A percentile compares a stretch with the other conserved stretches of the same genome.
Evolutionary conservation across 768 basidiomycete genomes (phyloP).

Genomic region (Rhizopogon vinicolor): DNA sequence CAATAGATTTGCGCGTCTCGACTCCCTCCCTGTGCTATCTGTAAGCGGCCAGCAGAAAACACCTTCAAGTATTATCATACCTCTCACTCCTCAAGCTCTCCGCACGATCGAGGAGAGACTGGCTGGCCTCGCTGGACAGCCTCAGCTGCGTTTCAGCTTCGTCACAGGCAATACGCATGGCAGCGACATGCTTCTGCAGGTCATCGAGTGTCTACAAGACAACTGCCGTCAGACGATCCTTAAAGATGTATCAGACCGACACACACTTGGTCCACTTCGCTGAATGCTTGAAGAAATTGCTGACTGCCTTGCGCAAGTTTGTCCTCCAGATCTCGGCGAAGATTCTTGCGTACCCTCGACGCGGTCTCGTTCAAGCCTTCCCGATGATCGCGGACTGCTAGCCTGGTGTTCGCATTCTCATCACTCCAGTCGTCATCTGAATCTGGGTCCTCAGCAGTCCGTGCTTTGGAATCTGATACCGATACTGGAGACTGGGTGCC

Average conservation of each 20-base stretch:
- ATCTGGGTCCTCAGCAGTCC: conserved; percentile 26
- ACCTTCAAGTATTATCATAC: conserved; percentile 31
- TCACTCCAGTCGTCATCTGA: conserved; percentile 27
- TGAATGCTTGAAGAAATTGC: conserved; percentile 79
- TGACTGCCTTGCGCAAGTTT: conserved; percentile 79
- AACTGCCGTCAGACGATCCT: not conserved
- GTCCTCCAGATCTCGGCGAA: conserved; percentile 81
- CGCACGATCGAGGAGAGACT: conserved; percentile 76
- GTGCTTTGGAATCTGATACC: conserved; percentile 12
- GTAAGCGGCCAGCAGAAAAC: not conserved
- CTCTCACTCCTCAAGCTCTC: conserved; percentile 70
- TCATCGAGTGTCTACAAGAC: conserved; percentile 71
- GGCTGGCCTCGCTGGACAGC: conserved; percentile 73
- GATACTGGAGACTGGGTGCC: conserved; percentile 17
- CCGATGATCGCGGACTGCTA: conserved; percentile 12
- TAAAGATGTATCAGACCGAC: not conserved
- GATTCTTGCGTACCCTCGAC: conserved; percentile 67
- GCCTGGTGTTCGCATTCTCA: conserved; percentile 6
- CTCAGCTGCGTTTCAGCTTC: conserved; percentile 76
- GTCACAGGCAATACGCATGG: conserved; percentile 81
- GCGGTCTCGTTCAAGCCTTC: conserved; percentile 58
- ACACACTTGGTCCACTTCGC: conserved; percentile 87
- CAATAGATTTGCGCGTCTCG: conserved; percentile 67
- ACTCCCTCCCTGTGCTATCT: conserved; percentile 52
- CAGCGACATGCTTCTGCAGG: conserved; percentile 68